These are phyloP conservation scores for Blastocystis sp. DNA, from an alignment of 352 stramenopile species.

Conservation along the genomic window DNA sequence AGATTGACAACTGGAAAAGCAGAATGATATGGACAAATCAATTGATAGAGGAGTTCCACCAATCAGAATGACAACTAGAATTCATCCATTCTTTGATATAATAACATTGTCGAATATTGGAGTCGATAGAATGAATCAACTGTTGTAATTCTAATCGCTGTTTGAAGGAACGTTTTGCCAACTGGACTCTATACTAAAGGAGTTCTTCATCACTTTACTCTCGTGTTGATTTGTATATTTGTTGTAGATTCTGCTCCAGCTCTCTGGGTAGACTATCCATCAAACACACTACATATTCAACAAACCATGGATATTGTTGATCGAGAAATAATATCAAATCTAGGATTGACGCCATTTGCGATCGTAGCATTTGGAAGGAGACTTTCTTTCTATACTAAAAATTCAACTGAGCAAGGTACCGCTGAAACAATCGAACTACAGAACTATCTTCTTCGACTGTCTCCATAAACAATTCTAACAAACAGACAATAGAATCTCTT, in stretches of 20 bases:
- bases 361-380: not conserved
- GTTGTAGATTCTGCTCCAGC: not conserved
- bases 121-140: not conserved
- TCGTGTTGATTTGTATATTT: conserved; percentile 9
- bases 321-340: conserved; percentile 32
- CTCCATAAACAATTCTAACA: conserved; percentile 45
- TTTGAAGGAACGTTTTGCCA: not conserved
- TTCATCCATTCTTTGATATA: not conserved
- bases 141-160: not conserved
- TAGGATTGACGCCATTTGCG: not conserved
- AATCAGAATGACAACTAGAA: not conserved
- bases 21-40: not conserved
- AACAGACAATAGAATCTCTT: conserved; percentile 5
- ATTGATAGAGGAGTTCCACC: not conserved
- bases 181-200: not conserved
- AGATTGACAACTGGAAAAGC: not conserved
- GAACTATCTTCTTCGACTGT: not conserved
- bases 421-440: not conserved
- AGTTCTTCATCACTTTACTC: not conserved
- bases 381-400: not conserved
- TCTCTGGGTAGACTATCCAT: not conserved
- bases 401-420: not conserved
- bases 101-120: not conserved
- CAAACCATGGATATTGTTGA: conserved; percentile 47
- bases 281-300: not conserved